Evolutionary conservation across 768 basidiomycete genomes (phyloP).

Genomic region (Boletus subcaerulescens): DNA sequence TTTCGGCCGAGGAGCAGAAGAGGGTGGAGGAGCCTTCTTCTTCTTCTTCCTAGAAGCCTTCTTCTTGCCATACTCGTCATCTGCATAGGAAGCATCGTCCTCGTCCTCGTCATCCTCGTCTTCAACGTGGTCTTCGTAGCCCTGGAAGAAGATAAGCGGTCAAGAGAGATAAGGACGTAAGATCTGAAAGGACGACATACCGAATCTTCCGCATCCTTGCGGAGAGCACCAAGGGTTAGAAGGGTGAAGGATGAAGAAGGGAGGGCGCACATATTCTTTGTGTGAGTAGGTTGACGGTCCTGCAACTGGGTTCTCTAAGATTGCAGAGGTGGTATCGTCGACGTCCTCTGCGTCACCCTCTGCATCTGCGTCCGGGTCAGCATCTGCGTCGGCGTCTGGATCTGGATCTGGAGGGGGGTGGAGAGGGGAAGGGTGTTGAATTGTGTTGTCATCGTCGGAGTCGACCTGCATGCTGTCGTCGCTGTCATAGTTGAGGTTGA

Average conservation of each 20-base stretch:
- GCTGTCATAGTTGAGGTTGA: slow-evolving; percentile 52
- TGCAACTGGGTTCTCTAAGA: slow-evolving; percentile 35
- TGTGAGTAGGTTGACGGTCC: slow-evolving; percentile 44
- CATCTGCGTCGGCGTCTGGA: slow-evolving; percentile 58
- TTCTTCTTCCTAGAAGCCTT: slow-evolving; percentile 70
- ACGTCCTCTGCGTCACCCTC: slow-evolving; percentile 43
- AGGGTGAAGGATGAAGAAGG: slow-evolving; percentile 8
- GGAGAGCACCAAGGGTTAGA: neutral
- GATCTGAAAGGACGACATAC: slow-evolving; percentile 19
- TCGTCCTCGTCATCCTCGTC: slow-evolving; percentile 61
- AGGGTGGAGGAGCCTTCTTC: slow-evolving; percentile 39
- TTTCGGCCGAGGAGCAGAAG: slow-evolving; percentile 52
- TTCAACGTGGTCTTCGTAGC: slow-evolving; percentile 50
- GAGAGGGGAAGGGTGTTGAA: slow-evolving; percentile 14
- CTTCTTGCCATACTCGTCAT: slow-evolving; percentile 73
- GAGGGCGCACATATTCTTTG: slow-evolving; percentile 57
- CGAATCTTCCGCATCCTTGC: slow-evolving; percentile 33
- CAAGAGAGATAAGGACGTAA: slow-evolving; percentile 13
- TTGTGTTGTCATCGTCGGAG: slow-evolving; percentile 45
- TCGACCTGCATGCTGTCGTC: slow-evolving; percentile 71
- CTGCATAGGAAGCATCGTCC: slow-evolving; percentile 75
- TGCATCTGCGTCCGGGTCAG: slow-evolving; percentile 44
- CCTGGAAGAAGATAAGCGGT: slow-evolving; percentile 48
- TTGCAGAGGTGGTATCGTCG: slow-evolving; percentile 36
- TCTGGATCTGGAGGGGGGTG: slow-evolving; percentile 29